Percentiles rank a stretch among this genome's conserved stretches.
phyloP scores from a whole-genome alignment of 192 early-diverging fungal genomes.

The Umbelopsis vinacea region DNA sequence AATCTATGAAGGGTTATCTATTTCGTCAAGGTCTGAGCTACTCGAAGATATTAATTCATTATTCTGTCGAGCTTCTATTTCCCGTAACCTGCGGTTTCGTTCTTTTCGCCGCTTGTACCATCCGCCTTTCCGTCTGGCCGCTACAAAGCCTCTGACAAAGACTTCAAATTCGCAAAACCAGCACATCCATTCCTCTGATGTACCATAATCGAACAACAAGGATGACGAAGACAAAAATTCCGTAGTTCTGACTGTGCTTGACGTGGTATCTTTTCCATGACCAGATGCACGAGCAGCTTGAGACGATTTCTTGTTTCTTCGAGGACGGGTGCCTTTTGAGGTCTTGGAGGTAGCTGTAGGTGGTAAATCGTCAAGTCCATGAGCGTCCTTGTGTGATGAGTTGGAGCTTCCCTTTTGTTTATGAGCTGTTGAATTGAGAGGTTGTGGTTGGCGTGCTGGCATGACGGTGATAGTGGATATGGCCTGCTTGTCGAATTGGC shows the following conservation, averaged over 20 bases:
- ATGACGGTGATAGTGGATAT: background rate
- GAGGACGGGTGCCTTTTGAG: background rate
- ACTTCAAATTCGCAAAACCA: conserved; percentile 20
- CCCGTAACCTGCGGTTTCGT: conserved; percentile 12
- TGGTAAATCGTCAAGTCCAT: background rate
- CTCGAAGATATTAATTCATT: conserved; percentile 12
- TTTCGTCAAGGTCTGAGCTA: conserved; percentile 12
- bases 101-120: conserved; percentile 13
- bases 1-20: background rate
- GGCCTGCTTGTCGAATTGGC: background rate
- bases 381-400: background rate
- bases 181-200: conserved; percentile 20
- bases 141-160: conserved; percentile 14
- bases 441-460: background rate
- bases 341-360: background rate
- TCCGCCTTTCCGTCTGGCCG: background rate
- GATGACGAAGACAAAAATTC: background rate
- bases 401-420: background rate
- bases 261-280: background rate
- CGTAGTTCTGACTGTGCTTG: background rate
- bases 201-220: conserved; percentile 1
- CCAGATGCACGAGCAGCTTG: background rate
- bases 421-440: background rate
- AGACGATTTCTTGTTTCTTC: background rate
- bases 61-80: conserved; percentile 22